Evolutionary conservation across 306 rosid genomes (phyloP), one percentile per base, ranked within the genome.

Genomic region (Pyrus communis): DNA sequence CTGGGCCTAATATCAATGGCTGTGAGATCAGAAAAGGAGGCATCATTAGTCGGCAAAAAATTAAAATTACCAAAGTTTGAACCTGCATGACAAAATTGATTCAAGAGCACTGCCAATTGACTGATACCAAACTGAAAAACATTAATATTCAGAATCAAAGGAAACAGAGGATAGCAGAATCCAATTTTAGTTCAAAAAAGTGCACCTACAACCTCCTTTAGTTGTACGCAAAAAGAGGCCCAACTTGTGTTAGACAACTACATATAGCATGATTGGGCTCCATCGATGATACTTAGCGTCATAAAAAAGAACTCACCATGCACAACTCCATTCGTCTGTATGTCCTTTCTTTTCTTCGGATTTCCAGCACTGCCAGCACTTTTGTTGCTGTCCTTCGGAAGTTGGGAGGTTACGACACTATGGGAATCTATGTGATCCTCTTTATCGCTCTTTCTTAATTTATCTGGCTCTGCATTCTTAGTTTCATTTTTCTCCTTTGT

Each of bases 271-370:
- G 69, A 71, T 59, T 62, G 74, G 63, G 54, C 63, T 71, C 60
- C 75, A 73, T 82, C 11, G 42, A 65, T 51, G 43, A 69, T 19
- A 23, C 54, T 9, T 17, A 61, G 45, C 76, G 65, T 77, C 68
- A 78, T n/a, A 79, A 85, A 79, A 85, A 76, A 84, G 67, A 86
- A 90, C 99, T 91, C 93, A 95, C 99, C 97, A 65, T 69, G 91
- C 68, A 81, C 75, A 83, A 89, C 83, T 83, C 97, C 97, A 86
- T 90, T 95, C 35, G 92, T 72, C 84, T 89, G 93, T 18, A 83
- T 35, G 75, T 89, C 88, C 88, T 90, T 95, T 80, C 99, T 84
- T 84, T 95, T 95, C 89, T 86, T 95, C 79, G 64, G 71, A 80
- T 83, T 90, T 81, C 81, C 87, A 59, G 79, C 89, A 52, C 66